A percentile compares a stretch with the other conserved stretches of the same genome.
phyloP scores from a whole-genome alignment of 2,329 filamentous ascomycete species.

The Diaporthe citri region DNA sequence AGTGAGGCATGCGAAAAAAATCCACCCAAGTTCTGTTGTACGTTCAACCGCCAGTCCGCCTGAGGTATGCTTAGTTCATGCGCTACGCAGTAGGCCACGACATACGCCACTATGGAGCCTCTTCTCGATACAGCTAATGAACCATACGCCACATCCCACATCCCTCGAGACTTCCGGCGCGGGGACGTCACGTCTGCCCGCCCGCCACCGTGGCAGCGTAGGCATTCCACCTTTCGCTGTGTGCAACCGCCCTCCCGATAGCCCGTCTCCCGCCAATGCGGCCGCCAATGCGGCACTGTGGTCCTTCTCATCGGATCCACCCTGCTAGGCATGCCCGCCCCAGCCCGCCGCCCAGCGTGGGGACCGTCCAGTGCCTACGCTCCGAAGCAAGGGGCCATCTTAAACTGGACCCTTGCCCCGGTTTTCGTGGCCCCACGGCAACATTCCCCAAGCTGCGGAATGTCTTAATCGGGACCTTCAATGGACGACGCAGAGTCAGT shows the following conservation, averaged over 20 bases:
- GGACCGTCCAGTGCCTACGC: not conserved
- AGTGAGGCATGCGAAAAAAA: not conserved
- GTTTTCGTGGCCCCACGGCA: constrained; percentile 18
- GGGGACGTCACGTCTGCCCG: not conserved
- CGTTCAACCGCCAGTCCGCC: not conserved
- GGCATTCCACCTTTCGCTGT: not conserved
- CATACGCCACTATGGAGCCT: not conserved
- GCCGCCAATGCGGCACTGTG: not conserved
- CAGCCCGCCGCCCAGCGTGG: constrained; percentile 20
- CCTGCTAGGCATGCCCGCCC: not conserved
- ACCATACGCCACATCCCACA: not conserved
- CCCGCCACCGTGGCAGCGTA: not conserved
- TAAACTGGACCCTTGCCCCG: constrained; percentile 12
- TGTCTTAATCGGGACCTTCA: not conserved
- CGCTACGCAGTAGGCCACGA: not conserved
- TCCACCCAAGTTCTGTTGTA: not conserved
- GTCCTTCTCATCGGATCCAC: constrained; percentile 10
- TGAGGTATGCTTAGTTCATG: not conserved
- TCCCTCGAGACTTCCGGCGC: not conserved
- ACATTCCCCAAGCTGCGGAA: constrained; percentile 21
- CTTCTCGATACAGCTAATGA: not conserved
- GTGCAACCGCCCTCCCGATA: constrained; percentile 1
- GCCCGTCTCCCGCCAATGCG: not conserved
- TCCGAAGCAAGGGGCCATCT: constrained; percentile 14
- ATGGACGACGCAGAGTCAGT: constrained; percentile 13